Evolutionary conservation across 345 rosid genomes (phyloP), one percentile per base, ranked within the genome.

Genomic region (Turnera subulata): DNA sequence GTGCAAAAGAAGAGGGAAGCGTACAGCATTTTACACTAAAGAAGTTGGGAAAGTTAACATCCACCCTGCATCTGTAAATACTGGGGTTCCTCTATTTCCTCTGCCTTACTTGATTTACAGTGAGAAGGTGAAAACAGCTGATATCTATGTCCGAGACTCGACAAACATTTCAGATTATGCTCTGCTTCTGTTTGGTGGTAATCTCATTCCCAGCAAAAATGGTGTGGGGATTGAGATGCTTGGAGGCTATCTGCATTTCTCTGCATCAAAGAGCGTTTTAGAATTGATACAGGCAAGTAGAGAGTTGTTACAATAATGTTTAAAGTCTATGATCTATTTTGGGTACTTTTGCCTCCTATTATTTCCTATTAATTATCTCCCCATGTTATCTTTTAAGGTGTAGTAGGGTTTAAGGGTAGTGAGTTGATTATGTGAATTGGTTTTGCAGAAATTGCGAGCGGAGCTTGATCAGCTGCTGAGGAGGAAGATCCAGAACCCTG

Each of bases 151-250:
- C 61, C 76, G 93, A 25, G 98, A 92, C 79, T 89, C 95, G 0
- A 92, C 98, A 25, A 92, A 84, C 67, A 84, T 92, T 73, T 92
- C 98, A 26, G 96, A 92, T 60, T 92, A 86, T n/a, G 93, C 97
- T 70, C 72, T 92, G 50, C 93, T 92, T 61, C 78, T 92, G 63
- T 92, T 92, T 65, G 96, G 98, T 23, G 96, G 98, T 19, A 83
- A 52, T 75, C 91, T 92, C 43, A 66, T 67, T 51, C 88, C 97
- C 15, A 77, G 85, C 76, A 76, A 83, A 68, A 77, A 69, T 0
- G 91, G 91, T 66, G 84, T 84, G 66, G 95, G 89, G 26, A 92
- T 92, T 65, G 98, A 92, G 78, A 92, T 92, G 96, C 82, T 92
- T 55, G 94, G 84, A 40, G 98, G 97, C 33, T 92, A 92, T 80